These are phyloP conservation scores for Amanita pallidorosea DNA, from an alignment of 768 basidiomycete genomes.

Conservation along the genomic window DNA sequence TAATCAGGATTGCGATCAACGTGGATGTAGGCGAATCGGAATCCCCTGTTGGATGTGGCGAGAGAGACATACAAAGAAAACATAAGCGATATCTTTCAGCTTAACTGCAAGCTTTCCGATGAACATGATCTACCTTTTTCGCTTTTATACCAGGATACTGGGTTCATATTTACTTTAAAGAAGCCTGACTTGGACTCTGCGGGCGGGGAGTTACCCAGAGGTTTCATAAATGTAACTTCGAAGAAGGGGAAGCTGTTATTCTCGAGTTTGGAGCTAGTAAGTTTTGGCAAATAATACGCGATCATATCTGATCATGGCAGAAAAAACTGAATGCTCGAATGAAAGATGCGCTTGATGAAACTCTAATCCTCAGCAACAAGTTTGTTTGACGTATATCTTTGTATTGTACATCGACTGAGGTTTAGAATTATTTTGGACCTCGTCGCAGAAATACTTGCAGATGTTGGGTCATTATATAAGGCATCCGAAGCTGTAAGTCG, in stretches of 20 bases:
- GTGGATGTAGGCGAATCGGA: slow-evolving; percentile 51
- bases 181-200: slow-evolving; percentile 44
- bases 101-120: slow-evolving; percentile 49
- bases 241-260: slow-evolving; percentile 69
- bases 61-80: slow-evolving; percentile 94
- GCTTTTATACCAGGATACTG: slow-evolving; percentile 60
- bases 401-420: not conserved
- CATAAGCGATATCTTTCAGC: slow-evolving; percentile 72
- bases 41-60: slow-evolving; percentile 85
- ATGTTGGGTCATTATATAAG: slow-evolving; percentile 78
- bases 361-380: slow-evolving; percentile 79
- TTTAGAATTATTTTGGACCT: slow-evolving; percentile 72
- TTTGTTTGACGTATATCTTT: slow-evolving; percentile 14
- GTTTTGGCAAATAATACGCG: slow-evolving; percentile 11
- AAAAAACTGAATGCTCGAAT: slow-evolving; percentile 84
- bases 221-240: slow-evolving; percentile 56
- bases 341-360: slow-evolving; percentile 87
- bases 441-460: slow-evolving; percentile 52
- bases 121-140: slow-evolving; percentile 54
- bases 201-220: slow-evolving; percentile 46
- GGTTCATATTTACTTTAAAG: slow-evolving; percentile 65
- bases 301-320: slow-evolving; percentile 23
- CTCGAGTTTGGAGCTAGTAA: slow-evolving; percentile 73
- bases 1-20: not conserved
- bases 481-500: slow-evolving; percentile 77